These are phyloP conservation scores for Chlamydomonas sp. DNA, from an alignment of 139 green algal genomes.

Conservation along the genomic window DNA sequence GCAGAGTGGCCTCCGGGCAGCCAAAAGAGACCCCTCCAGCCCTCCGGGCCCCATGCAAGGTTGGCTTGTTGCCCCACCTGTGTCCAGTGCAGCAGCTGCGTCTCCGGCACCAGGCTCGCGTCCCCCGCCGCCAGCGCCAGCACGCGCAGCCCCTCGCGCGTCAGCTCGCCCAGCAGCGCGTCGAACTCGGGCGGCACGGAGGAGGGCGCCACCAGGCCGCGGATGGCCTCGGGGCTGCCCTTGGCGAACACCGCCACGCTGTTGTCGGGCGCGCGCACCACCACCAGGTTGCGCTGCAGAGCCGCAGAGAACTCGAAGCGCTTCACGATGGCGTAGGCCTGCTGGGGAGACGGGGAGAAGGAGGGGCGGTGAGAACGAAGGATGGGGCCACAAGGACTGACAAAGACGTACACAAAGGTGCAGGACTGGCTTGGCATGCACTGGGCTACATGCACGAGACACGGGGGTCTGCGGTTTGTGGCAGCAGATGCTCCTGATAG, in stretches of 20 bases:
- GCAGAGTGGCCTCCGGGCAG: too few species aligned
- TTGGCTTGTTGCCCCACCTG: neutral
- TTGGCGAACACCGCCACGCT: slow-evolving; percentile 54
- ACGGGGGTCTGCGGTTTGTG: too few species aligned
- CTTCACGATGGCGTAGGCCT: slow-evolving; percentile 56
- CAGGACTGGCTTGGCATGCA: too few species aligned
- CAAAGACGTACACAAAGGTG: neutral
- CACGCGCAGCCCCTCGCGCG: slow-evolving; percentile 69
- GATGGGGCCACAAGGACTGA: neutral
- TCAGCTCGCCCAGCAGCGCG: slow-evolving; percentile 60
- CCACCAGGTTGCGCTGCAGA: slow-evolving; percentile 72
- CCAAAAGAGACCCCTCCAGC: too few species aligned
- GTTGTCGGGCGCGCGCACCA: slow-evolving; percentile 54
- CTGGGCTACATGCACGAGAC: too few species aligned
- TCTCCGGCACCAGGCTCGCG: slow-evolving; percentile 16
- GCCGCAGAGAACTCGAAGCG: slow-evolving; percentile 75
- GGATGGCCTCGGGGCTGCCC: slow-evolving; percentile 72
- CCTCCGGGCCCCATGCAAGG: too few species aligned
- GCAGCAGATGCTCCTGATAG: too few species aligned
- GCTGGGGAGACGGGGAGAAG: neutral
- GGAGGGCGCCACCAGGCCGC: slow-evolving; percentile 41
- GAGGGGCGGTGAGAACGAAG: neutral
- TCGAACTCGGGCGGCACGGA: slow-evolving; percentile 73
- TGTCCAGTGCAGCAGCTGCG: slow-evolving; percentile 14
- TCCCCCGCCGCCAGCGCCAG: slow-evolving; percentile 56